A percentile compares a stretch with the other conserved stretches of the same genome.
Evolutionary conservation across 176 grass and related monocot species (phyloP).

Genomic region (Bromus sterilis): DNA sequence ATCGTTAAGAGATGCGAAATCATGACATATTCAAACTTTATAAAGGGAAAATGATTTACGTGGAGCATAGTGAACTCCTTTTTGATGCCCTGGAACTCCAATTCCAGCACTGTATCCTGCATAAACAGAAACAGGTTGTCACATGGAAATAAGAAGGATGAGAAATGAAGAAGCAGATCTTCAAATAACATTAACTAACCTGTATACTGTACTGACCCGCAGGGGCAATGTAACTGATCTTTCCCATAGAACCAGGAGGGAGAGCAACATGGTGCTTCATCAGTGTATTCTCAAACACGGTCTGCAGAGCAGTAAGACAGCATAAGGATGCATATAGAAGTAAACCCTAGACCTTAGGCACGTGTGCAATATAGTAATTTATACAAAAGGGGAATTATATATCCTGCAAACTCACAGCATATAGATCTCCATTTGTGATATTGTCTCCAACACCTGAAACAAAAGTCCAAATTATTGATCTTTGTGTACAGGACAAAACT

Average conservation of each 20-base stretch:
- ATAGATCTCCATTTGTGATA: constrained; percentile 71
- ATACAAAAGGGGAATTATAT: not conserved
- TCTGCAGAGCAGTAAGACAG: constrained; percentile 29
- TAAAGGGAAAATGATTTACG: constrained; percentile 28
- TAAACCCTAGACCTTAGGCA: not conserved
- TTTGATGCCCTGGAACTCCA: constrained; percentile 87
- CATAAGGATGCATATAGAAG: not conserved
- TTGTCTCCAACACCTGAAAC: constrained; percentile 64
- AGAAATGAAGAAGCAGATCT: not conserved
- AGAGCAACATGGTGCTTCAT: constrained; percentile 61
- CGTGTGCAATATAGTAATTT: not conserved
- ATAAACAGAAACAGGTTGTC: not conserved
- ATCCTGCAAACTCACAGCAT: constrained; percentile 51
- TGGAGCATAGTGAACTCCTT: constrained; percentile 79
- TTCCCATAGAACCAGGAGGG: constrained; percentile 79
- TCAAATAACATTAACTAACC: constrained; percentile 31
- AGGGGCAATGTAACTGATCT: constrained; percentile 60
- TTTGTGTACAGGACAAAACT: not conserved
- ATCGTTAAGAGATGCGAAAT: constrained; percentile 10
- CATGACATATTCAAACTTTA: not conserved
- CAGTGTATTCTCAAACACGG: constrained; percentile 65
- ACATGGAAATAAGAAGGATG: not conserved
- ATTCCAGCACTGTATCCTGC: constrained; percentile 70
- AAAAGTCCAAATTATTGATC: constrained; percentile 12
- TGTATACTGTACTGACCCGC: constrained; percentile 65